Evolutionary conservation across 495 filamentous ascomycete species (phyloP).

Genomic region (Pyrenula massariospora): DNA sequence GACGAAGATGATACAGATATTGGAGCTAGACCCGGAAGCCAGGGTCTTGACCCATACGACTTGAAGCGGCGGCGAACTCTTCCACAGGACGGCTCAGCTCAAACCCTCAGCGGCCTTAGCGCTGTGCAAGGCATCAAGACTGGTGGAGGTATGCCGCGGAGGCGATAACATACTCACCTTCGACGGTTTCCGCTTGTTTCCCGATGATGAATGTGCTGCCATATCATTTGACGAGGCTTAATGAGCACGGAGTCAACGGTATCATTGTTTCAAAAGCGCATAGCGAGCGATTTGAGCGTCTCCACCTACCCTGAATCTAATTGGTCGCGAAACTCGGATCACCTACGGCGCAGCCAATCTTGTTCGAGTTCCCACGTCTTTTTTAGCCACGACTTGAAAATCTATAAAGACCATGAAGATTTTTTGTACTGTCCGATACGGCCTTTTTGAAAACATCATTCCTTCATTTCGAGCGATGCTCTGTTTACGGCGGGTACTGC

Average conservation of each 20-base stretch:
- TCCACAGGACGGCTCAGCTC: conserved; percentile 42
- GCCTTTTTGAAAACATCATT: neutral
- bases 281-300: neutral
- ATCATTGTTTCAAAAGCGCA: neutral
- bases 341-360: too few relatives aligned
- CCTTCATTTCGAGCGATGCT: neutral
- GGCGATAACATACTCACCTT: conserved; percentile 14
- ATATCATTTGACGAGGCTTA: neutral
- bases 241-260: neutral
- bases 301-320: neutral
- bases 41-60: conserved; percentile 45
- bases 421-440: neutral
- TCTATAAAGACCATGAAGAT: neutral
- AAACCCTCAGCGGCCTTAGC: conserved; percentile 30
- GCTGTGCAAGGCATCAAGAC: conserved; percentile 33
- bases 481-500: neutral
- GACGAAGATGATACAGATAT: conserved; percentile 68
- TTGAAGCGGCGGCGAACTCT: conserved; percentile 80
- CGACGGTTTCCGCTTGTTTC: neutral
- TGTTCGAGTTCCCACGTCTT: too few relatives aligned
- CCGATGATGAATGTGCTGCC: neutral
- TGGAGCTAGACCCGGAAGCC: conserved; percentile 55
- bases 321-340: neutral
- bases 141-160: conserved; percentile 24
- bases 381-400: neutral